These are phyloP conservation scores for Coemansia umbellata DNA, from an alignment of 192 early-diverging fungal species.

Conservation along the genomic window DNA sequence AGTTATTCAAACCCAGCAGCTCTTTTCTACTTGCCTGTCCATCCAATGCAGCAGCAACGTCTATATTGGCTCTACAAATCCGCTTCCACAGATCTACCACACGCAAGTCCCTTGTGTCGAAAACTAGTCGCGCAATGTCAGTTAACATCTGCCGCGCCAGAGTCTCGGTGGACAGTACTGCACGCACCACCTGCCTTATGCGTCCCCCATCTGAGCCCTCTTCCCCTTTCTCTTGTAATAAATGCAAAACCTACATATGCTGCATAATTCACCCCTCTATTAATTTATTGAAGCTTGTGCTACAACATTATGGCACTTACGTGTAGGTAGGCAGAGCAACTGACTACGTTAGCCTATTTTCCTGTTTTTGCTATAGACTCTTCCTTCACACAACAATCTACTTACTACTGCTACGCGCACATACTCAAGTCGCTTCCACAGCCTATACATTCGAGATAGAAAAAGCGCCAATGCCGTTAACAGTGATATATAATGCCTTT, in stretches of 20 bases:
- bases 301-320: too few relatives aligned
- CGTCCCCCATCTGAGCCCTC: neutral
- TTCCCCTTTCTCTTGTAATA: too few relatives aligned
- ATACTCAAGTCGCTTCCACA: constrained; percentile 22
- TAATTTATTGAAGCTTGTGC: too few relatives aligned
- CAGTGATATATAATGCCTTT: too few relatives aligned
- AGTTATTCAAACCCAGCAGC: too few relatives aligned
- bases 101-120: constrained; percentile 19
- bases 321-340: too few relatives aligned
- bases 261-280: too few relatives aligned
- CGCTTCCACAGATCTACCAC: constrained; percentile 27
- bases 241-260: constrained; percentile 42
- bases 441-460: constrained; percentile 11
- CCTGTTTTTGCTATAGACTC: too few relatives aligned
- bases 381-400: neutral
- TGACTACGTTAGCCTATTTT: too few relatives aligned
- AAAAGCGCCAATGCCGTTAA: too few relatives aligned
- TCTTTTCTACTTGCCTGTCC: constrained; percentile 8
- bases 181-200: constrained; percentile 7
- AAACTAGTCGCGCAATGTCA: constrained; percentile 26
- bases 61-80: constrained; percentile 8
- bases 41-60: neutral
- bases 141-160: constrained; percentile 12
- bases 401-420: constrained; percentile 39
- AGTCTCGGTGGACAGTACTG: constrained; percentile 5